These are phyloP conservation scores for Piper longum DNA, from an alignment of 164 flowering plant genomes.

Conservation along the genomic window DNA sequence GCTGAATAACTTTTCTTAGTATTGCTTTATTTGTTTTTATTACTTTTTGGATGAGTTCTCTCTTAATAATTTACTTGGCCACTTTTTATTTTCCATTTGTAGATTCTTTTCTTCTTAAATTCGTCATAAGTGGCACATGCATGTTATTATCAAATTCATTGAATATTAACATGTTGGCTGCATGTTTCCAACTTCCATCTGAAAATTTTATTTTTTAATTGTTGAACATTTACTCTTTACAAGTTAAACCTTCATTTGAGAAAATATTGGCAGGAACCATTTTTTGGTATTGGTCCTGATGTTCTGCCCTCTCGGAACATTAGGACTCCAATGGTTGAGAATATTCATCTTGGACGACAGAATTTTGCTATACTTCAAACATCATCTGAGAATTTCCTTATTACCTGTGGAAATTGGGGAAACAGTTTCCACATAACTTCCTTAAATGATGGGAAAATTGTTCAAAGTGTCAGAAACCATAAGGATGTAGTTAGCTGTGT, in stretches of 20 bases:
- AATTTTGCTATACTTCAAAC: conserved; percentile 75
- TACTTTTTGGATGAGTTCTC: too few species aligned
- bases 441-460: conserved; percentile 72
- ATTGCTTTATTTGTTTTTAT: too few species aligned
- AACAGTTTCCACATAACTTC: conserved; percentile 90
- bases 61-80: too few species aligned
- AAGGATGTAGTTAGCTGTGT: conserved; percentile 92
- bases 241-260: not conserved
- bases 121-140: too few species aligned
- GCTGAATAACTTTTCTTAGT: too few species aligned
- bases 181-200: not conserved
- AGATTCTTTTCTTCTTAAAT: too few species aligned
- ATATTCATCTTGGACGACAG: conserved; percentile 70
- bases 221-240: too few species aligned
- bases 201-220: not conserved
- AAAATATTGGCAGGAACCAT: conserved; percentile 63
- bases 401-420: conserved; percentile 95
- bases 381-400: conserved; percentile 61
- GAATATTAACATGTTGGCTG: not conserved
- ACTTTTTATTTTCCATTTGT: too few species aligned
- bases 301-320: conserved; percentile 72
- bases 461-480: conserved; percentile 89
- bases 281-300: conserved; percentile 92
- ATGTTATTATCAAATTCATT: too few species aligned
- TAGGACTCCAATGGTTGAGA: conserved; percentile 78